Conservation (phyloP, 768 basidiomycete genomes). For the Hydnum rufescens region DNA sequence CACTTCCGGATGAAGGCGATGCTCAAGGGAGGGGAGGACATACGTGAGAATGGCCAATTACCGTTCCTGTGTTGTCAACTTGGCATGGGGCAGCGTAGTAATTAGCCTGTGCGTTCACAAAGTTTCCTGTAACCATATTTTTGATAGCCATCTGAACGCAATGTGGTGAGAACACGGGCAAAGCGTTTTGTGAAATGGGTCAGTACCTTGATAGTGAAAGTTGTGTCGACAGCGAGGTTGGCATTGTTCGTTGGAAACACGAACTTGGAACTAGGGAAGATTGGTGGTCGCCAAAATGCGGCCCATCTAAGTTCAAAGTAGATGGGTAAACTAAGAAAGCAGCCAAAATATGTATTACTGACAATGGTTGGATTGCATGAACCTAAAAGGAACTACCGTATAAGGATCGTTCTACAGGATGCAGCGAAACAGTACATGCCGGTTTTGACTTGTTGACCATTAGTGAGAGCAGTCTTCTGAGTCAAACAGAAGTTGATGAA, state of each 20-base stretch:
- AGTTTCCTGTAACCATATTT: constrained; percentile 14
- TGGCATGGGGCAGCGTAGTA: constrained; percentile 17
- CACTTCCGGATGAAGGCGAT: too few species aligned
- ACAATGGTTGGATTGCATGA: constrained; percentile 17
- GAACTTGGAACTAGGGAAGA: constrained; percentile 8
- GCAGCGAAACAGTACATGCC: too few species aligned
- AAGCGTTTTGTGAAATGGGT: neutral
- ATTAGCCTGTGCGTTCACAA: constrained; percentile 17
- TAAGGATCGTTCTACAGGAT: constrained; percentile 17
- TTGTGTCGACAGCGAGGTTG: constrained; percentile 6
- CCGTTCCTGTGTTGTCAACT: constrained; percentile 14
- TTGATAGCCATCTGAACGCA: constrained; percentile 15
- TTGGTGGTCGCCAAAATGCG: constrained; percentile 14
- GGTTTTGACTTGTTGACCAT: constrained; percentile 6
- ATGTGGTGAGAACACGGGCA: constrained; percentile 11
- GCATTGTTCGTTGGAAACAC: constrained; percentile 5
- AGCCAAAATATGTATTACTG: too few species aligned
- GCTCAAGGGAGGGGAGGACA: too few species aligned
- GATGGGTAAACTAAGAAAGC: neutral
- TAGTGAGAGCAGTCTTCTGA: constrained; percentile 1
- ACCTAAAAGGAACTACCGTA: too few species aligned
- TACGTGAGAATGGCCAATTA: constrained; percentile 19
- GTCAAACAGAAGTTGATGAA: constrained; percentile 17
- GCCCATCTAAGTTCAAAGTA: constrained; percentile 12
- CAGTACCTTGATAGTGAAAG: constrained; percentile 9